These are phyloP conservation scores for Salvia sclarea DNA, from an alignment of 305 asterid species.

Conservation along the genomic window DNA sequence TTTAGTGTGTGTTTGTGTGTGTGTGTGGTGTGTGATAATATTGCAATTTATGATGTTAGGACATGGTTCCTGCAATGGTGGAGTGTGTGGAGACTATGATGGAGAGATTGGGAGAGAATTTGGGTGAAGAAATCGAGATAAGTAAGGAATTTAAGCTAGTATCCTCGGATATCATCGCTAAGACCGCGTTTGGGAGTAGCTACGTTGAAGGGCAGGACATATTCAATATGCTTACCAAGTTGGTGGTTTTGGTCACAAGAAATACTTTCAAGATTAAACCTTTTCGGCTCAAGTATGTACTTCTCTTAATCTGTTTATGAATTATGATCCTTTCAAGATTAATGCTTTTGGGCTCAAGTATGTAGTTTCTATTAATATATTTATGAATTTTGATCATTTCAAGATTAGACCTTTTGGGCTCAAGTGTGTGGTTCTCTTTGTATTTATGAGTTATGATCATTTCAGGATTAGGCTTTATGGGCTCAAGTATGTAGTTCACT, in stretches of 20 bases:
- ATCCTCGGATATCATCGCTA: constrained; percentile 35
- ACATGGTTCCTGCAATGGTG: constrained; percentile 48
- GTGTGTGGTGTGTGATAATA: background rate
- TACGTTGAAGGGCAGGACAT: constrained; percentile 34
- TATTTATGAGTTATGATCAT: too few species aligned
- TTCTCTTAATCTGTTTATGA: too few species aligned
- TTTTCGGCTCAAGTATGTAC: constrained; percentile 24
- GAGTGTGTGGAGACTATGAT: constrained; percentile 45
- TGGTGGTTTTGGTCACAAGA: constrained; percentile 2
- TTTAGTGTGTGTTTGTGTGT: too few species aligned
- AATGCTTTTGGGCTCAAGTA: too few species aligned
- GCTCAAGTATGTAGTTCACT: too few species aligned
- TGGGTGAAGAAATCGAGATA: constrained; percentile 31
- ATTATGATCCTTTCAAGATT: too few species aligned
- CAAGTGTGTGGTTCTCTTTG: too few species aligned
- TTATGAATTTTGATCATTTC: too few species aligned
- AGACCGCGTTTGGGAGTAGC: constrained; percentile 39
- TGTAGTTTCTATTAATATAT: too few species aligned
- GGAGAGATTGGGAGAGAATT: constrained; percentile 25
- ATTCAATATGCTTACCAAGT: constrained; percentile 25
- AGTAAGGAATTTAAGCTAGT: constrained; percentile 31
- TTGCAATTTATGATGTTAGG: constrained; percentile 15
- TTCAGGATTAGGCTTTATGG: too few species aligned
- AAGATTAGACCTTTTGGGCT: too few species aligned
- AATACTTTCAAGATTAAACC: constrained; percentile 16